Evolutionary conservation across 129 eudicot genomes (phyloP), one percentile per base, ranked within the genome.

Genomic region (Solidago caesia): DNA sequence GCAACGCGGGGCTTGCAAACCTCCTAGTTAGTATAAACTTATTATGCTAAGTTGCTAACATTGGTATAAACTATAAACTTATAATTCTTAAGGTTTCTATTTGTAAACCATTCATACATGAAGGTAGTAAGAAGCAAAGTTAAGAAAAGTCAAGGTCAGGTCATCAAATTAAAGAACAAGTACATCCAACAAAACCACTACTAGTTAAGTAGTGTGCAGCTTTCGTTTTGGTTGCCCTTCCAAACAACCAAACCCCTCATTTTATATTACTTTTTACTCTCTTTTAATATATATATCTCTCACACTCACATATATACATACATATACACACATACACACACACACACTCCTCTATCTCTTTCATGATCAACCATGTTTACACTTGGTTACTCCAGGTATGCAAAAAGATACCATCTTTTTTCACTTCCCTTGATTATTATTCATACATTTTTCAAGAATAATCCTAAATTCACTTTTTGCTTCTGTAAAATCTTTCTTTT

Each of bases 311-410:
- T 3, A 33, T 33, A 33, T 33, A 33, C 39, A 33, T 33, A 33
- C 39, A 33, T 33, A 33, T 33, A 33, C 3, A 33, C 39, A 33
- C 39, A 33, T 3, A 33, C 62, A 27, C 39, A 21, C 39, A 33
- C 39, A 33, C 39, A 33, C 62, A 27, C 39, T 66, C 55, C 55
- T 65, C 70, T 68, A 46, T 69, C 64, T 73, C 60, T 62, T 66
- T 26, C 45, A 44, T 61, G 75, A 70, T 74, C 70, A 62, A 63
- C 78, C 78, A 74, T 74, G 78, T 74, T 74, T 74, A 61, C 70
- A 61, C 70, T 59, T 64, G 53, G 61, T 62, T 70, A 74, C 78
- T 63, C 78, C 78, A 74, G 78, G 78, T 74, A 63, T 74, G 78
- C 69, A 33, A 33, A 64, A 74, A 74, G 49, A 74, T 62, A 64